These are phyloP conservation scores for Aspergillus haitiensis DNA, from an alignment of 495 filamentous ascomycete species.

Conservation along the genomic window DNA sequence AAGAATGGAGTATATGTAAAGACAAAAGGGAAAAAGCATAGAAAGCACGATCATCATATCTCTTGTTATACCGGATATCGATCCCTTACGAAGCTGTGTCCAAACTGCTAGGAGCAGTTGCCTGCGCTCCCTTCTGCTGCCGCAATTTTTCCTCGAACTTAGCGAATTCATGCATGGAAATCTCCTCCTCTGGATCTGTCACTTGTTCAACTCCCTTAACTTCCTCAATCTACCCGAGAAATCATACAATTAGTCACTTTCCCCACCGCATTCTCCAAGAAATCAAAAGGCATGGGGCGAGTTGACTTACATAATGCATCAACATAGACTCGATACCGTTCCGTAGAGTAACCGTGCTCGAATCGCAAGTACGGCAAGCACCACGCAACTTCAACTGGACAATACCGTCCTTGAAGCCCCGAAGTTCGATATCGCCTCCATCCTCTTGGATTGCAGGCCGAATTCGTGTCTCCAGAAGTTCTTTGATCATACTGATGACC, in stretches of 20 bases:
- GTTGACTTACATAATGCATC: constrained; percentile 69
- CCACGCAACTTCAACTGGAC: constrained; percentile 87
- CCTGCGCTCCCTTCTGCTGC: constrained; percentile 65
- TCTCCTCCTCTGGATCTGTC: constrained; percentile 87
- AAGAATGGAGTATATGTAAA: neutral
- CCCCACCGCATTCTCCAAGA: constrained; percentile 44
- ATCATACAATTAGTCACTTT: constrained; percentile 24
- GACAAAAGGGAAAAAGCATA: neutral
- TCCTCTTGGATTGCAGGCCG: constrained; percentile 95
- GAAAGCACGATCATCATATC: neutral
- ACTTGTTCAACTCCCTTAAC: constrained; percentile 91
- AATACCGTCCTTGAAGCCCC: constrained; percentile 82
- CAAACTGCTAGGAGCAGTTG: constrained; percentile 58
- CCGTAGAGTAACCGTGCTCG: constrained; percentile 90
- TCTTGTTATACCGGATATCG: neutral
- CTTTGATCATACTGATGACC: constrained; percentile 96
- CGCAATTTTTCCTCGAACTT: constrained; percentile 95
- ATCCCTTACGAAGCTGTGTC: constrained; percentile 54
- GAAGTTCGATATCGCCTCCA: constrained; percentile 93
- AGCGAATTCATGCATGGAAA: constrained; percentile 85
- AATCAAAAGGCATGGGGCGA: neutral
- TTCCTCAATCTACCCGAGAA: constrained; percentile 74
- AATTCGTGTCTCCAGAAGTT: constrained; percentile 93
- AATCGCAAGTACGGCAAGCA: constrained; percentile 93
- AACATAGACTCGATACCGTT: constrained; percentile 98